Conservation (phyloP, 108 stramenopile species). For the Conticribra guillardii region DNA sequence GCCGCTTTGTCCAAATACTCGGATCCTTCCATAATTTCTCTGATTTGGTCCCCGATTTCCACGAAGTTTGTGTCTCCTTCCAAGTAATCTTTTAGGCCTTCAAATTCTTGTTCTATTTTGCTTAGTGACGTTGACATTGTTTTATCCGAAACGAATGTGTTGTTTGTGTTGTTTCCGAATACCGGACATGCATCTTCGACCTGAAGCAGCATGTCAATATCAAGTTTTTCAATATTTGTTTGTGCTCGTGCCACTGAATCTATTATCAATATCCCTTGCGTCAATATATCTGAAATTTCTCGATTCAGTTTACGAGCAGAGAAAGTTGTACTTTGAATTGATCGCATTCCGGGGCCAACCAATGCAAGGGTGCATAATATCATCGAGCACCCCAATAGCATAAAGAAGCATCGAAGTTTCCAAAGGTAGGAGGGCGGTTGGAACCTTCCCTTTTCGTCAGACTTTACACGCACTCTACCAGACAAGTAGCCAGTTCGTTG, state of each 20-base stretch:
- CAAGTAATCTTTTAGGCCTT: conserved; percentile 16
- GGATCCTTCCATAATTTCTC: conserved; percentile 22
- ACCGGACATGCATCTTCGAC: conserved; percentile 34
- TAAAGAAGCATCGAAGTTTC: conserved; percentile 38
- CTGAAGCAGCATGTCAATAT: conserved; percentile 19
- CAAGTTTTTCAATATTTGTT: conserved; percentile 23
- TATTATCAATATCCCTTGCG: conserved; percentile 41
- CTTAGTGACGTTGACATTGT: conserved; percentile 4
- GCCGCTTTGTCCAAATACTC: conserved; percentile 12
- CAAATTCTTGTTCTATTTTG: conserved; percentile 15
- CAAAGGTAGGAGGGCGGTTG: conserved; percentile 25
- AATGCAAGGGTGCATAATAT: conserved; percentile 12
- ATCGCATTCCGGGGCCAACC: conserved; percentile 25
- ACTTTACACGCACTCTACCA: conserved; percentile 33
- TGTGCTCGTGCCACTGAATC: conserved; percentile 32
- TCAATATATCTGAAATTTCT: conserved; percentile 26
- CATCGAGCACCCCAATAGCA: conserved; percentile 26
- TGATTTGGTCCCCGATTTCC: conserved; percentile 23
- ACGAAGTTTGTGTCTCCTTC: conserved; percentile 27
- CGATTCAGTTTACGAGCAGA: conserved; percentile 29
- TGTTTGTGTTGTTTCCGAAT: conserved; percentile 20
- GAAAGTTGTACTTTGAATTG: conserved; percentile 1
- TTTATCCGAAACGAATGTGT: conserved; percentile 19
- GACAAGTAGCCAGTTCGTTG: conserved; percentile 22
- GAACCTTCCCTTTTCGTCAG: conserved; percentile 34